Evolutionary conservation across 2,329 filamentous ascomycete genomes (phyloP).

Genomic region (Penicillium sp.): DNA sequence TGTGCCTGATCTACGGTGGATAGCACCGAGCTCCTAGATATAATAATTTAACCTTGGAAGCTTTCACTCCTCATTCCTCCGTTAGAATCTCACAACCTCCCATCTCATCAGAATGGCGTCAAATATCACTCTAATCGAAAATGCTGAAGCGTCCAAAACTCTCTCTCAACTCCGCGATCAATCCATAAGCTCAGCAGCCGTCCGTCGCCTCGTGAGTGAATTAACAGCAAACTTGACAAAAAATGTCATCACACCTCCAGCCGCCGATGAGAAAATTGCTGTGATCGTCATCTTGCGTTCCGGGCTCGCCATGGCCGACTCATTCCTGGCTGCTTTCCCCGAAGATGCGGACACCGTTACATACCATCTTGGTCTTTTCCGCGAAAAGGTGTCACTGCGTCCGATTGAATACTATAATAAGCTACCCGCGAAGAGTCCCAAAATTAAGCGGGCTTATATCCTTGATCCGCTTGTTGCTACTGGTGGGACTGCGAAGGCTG

Average conservation of each 20-base stretch:
- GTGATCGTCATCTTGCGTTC: slow-evolving; percentile 34
- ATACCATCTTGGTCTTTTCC: slow-evolving; percentile 32
- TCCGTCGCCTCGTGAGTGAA: slow-evolving; percentile 6
- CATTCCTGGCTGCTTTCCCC: slow-evolving; percentile 29
- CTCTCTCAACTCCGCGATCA: slow-evolving; percentile 10
- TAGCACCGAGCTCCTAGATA: background rate
- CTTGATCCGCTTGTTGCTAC: slow-evolving; percentile 31
- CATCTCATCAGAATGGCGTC: background rate
- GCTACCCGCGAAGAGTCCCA: slow-evolving; percentile 24
- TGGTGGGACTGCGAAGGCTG: slow-evolving; percentile 27
- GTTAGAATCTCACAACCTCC: background rate
- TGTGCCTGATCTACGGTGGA: background rate
- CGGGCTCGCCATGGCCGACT: slow-evolving; percentile 41
- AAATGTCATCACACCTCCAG: slow-evolving; percentile 13
- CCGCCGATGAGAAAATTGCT: slow-evolving; percentile 26
- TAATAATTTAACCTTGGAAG: background rate
- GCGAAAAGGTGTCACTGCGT: slow-evolving; percentile 25
- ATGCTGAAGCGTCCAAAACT: slow-evolving; percentile 5
- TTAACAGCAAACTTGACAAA: slow-evolving; percentile 27
- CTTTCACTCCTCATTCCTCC: background rate
- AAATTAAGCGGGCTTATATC: slow-evolving; percentile 26
- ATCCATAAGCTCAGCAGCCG: slow-evolving; percentile 3
- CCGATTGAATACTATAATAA: slow-evolving; percentile 35
- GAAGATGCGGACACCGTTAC: slow-evolving; percentile 25
- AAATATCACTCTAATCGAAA: slow-evolving; percentile 8